Evolutionary conservation across 1,139 yeast genomes (phyloP).

Genomic region (Debaryomyces nepalensis): DNA sequence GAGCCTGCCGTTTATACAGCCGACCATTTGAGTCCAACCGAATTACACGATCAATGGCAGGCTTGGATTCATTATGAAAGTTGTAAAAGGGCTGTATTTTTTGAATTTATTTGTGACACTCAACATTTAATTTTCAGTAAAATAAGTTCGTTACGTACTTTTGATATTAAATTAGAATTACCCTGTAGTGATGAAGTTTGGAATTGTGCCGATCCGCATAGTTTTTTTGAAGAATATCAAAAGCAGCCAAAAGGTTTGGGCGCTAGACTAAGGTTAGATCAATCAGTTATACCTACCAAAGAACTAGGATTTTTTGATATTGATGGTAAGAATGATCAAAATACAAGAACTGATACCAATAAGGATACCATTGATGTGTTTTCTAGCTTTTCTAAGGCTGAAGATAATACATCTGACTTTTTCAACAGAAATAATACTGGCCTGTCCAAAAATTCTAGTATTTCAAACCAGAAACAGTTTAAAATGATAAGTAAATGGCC

Average conservation of each 20-base stretch:
- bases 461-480: not conserved
- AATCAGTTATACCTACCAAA: not conserved
- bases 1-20: constrained; percentile 19
- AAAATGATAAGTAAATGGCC: constrained; percentile 40
- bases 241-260: constrained; percentile 35
- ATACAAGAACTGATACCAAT: not conserved
- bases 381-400: not conserved
- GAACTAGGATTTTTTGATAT: not conserved
- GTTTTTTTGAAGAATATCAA: constrained; percentile 29
- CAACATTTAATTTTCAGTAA: constrained; percentile 33
- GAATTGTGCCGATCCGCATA: constrained; percentile 30
- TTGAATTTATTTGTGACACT: constrained; percentile 36
- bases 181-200: constrained; percentile 49
- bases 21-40: constrained; percentile 15
- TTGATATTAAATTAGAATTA: constrained; percentile 42
- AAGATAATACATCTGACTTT: constrained; percentile 3
- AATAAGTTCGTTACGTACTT: constrained; percentile 30
- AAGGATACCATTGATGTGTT: not conserved
- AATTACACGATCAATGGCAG: constrained; percentile 26
- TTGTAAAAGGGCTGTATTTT: constrained; percentile 33
- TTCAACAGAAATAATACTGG: not conserved
- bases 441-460: not conserved
- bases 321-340: not conserved
- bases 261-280: constrained; percentile 17
- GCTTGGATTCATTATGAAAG: constrained; percentile 34